Conservation (phyloP, 208 protist species). For the Spongospora subterranea region DNA sequence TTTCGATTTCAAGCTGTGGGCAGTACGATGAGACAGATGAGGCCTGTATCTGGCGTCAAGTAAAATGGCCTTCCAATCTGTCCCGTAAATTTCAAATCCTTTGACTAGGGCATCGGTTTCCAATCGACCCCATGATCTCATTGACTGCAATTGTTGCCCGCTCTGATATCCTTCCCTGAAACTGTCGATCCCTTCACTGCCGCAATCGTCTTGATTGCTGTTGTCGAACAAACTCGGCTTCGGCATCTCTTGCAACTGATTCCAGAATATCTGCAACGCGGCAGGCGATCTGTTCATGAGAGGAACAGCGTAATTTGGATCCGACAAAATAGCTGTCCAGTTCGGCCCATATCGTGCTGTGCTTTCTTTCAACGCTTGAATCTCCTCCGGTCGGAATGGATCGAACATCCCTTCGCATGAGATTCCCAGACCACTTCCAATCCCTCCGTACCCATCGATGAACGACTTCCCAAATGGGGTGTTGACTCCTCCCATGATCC, state of each 20-base stretch:
- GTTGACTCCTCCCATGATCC: background rate
- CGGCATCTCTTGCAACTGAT: constrained; percentile 48
- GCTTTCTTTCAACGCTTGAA: constrained; percentile 46
- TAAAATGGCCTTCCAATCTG: constrained; percentile 46
- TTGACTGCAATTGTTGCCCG: constrained; percentile 18
- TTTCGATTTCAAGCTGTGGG: constrained; percentile 56
- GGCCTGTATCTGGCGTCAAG: background rate
- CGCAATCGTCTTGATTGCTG: constrained; percentile 47
- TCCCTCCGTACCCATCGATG: background rate
- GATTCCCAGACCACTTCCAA: background rate
- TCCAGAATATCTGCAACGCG: constrained; percentile 25
- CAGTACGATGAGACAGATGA: constrained; percentile 14
- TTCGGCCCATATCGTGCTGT: constrained; percentile 44
- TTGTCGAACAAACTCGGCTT: constrained; percentile 44
- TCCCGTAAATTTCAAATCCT: constrained; percentile 47
- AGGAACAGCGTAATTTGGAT: constrained; percentile 45
- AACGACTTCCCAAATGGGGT: constrained; percentile 31
- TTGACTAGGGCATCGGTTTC: constrained; percentile 36
- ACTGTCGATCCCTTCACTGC: constrained; percentile 30
- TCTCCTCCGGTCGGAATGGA: constrained; percentile 48
- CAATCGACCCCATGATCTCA: constrained; percentile 27
- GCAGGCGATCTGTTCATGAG: constrained; percentile 49
- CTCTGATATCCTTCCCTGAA: background rate
- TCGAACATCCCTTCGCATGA: background rate
- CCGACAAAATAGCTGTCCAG: constrained; percentile 24